Evolutionary conservation across 2,329 filamentous ascomycete species (phyloP).

Genomic region (Aspergillus aculeatus): DNA sequence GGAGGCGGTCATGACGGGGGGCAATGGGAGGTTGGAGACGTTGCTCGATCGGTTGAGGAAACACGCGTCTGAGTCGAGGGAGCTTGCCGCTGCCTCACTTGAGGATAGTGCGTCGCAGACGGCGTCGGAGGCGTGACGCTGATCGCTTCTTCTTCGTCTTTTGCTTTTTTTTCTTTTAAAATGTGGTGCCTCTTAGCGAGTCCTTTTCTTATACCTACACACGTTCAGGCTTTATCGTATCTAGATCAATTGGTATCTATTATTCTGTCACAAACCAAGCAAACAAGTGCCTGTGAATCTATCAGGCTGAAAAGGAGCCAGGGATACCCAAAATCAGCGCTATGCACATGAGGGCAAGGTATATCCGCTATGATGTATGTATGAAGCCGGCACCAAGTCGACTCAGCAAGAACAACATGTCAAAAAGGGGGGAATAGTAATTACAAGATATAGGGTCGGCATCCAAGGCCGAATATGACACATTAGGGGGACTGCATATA

Average conservation of each 20-base stretch:
- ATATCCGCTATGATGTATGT: slow-evolving; percentile 5
- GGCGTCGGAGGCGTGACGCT: not conserved
- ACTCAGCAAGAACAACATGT: slow-evolving; percentile 6
- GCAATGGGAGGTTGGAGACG: slow-evolving; percentile 36
- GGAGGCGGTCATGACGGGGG: slow-evolving; percentile 36
- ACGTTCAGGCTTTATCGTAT: not conserved
- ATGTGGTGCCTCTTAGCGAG: not conserved
- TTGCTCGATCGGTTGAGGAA: slow-evolving; percentile 33
- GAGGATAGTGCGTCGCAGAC: not conserved
- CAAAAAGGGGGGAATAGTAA: slow-evolving; percentile 9
- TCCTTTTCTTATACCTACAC: not conserved
- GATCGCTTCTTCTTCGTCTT: not conserved
- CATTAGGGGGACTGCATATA: slow-evolving; percentile 6
- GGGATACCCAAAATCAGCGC: slow-evolving; percentile 8
- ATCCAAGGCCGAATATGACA: not conserved
- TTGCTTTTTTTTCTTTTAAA: too few species aligned
- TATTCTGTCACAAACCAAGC: not conserved
- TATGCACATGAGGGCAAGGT: slow-evolving; percentile 24
- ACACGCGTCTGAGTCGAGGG: not conserved
- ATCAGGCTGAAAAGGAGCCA: slow-evolving; percentile 11
- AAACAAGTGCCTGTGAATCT: slow-evolving; percentile 13
- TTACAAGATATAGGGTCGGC: slow-evolving; percentile 17
- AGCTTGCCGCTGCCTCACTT: not conserved
- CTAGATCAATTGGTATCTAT: not conserved
- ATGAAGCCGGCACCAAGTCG: slow-evolving; percentile 10